Evolutionary conservation across 78 protist genomes (phyloP).

Genomic region (Dictyostelium firmibasis): DNA sequence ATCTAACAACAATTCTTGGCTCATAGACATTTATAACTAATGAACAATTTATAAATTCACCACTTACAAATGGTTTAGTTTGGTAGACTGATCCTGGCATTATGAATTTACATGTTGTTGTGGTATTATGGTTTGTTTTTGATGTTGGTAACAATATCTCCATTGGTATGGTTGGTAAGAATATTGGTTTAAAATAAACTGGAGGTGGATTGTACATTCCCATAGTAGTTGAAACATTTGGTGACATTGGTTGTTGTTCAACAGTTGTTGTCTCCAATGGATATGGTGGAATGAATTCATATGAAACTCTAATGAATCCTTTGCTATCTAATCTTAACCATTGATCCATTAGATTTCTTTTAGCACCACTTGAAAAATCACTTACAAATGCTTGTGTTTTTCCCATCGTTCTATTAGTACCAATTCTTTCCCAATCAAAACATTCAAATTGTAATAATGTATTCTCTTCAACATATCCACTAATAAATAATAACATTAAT

Average conservation of each 20-base stretch:
- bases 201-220: constrained; percentile 8
- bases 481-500: not conserved
- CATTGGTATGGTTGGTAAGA: not conserved
- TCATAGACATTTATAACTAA: not conserved
- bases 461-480: not conserved
- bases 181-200: constrained; percentile 26
- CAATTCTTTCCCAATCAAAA: constrained; percentile 54
- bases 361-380: not conserved
- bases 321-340: constrained; percentile 25
- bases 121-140: not conserved
- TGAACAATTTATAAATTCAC: not conserved
- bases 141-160: not conserved
- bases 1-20: constrained; percentile 7
- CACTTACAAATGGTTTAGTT: not conserved
- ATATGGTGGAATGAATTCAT: constrained; percentile 37
- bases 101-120: not conserved
- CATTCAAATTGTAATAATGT: not conserved
- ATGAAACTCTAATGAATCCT: constrained; percentile 6
- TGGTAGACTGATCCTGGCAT: constrained; percentile 7
- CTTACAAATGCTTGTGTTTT: not conserved
- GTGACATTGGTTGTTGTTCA: not conserved
- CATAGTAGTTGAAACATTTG: too few relatives aligned
- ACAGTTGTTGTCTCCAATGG: not conserved
- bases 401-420: not conserved
- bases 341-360: not conserved